phyloP scores from a whole-genome alignment of 495 filamentous ascomycete species.

The Antarctomyces pellizariae region DNA sequence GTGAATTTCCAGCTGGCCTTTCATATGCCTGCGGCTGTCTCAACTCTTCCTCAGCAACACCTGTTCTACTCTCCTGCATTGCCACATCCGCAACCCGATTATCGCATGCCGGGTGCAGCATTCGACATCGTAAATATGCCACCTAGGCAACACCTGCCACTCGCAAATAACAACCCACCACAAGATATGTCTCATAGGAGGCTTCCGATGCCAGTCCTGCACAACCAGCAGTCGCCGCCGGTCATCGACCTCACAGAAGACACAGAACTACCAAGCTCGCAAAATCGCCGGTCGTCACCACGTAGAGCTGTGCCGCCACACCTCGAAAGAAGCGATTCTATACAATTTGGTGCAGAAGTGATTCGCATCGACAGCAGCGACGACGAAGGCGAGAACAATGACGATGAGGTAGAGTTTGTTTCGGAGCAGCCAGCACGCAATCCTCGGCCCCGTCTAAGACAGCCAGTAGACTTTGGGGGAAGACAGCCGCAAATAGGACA shows the following conservation, averaged over 20 bases:
- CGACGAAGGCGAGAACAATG: constrained; percentile 1
- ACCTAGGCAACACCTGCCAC: too few species aligned
- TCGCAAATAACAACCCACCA: too few species aligned
- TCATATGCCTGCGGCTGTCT: too few species aligned
- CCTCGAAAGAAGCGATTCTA: constrained; percentile 8
- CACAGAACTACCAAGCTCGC: constrained; percentile 6
- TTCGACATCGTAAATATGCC: too few species aligned
- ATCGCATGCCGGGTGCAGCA: too few species aligned
- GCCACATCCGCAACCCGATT: too few species aligned
- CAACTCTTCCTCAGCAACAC: too few species aligned
- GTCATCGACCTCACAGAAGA: constrained; percentile 21
- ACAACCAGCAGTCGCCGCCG: too few species aligned
- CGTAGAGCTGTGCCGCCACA: constrained; percentile 9
- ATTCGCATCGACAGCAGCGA: neutral
- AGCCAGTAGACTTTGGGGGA: neutral
- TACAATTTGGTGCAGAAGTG: constrained; percentile 5
- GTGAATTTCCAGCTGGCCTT: too few species aligned
- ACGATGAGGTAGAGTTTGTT: neutral
- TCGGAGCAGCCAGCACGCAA: neutral
- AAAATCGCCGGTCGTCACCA: constrained; percentile 2
- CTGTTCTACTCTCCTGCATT: too few species aligned
- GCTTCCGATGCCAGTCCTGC: too few species aligned
- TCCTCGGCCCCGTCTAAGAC: neutral
- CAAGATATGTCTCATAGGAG: too few species aligned
- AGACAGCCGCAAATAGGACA: neutral